Evolutionary conservation across 202 grass and related monocot genomes (phyloP).

Genomic region (Schoenoplectus tabernaemontani): DNA sequence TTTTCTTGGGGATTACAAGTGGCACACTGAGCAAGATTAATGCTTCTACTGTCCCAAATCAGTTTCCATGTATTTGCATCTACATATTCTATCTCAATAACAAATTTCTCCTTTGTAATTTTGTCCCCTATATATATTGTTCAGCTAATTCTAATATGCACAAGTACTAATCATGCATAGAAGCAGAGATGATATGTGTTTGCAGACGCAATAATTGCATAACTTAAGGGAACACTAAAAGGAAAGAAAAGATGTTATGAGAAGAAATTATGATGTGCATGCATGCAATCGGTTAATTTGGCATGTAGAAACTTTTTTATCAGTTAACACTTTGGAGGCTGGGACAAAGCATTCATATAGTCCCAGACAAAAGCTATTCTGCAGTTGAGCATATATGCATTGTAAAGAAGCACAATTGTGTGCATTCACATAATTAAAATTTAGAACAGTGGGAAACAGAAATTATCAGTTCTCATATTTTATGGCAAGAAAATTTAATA

Average conservation of each 20-base stretch:
- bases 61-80: neutral
- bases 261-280: neutral
- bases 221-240: neutral
- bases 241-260: neutral
- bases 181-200: neutral
- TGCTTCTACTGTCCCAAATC: neutral
- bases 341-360: no score
- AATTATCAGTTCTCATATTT: no score
- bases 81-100: neutral
- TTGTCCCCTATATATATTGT: neutral
- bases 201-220: neutral
- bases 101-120: neutral
- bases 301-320: neutral
- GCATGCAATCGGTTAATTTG: neutral
- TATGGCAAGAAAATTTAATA: no score
- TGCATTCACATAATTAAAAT: no score
- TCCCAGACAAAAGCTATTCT: neutral
- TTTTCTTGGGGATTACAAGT: neutral
- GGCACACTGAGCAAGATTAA: neutral
- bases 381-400: no score
- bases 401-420: no score
- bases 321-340: neutral
- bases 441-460: no score
- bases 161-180: neutral
- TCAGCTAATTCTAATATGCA: neutral